Evolutionary conservation across 2,329 filamentous ascomycete genomes (phyloP).

Genomic region (Metarhizium anisopliae): DNA sequence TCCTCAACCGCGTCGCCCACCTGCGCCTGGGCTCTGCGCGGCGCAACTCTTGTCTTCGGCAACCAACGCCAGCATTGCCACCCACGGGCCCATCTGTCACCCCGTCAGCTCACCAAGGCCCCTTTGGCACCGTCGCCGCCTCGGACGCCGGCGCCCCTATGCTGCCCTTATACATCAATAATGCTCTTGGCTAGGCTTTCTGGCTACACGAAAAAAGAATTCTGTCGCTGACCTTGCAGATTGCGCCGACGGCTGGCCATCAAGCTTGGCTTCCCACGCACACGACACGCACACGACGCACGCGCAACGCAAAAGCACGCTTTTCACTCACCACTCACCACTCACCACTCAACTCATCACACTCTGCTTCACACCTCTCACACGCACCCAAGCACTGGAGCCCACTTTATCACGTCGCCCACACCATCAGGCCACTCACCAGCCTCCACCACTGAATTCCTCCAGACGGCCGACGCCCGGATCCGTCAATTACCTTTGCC

Average conservation of each 20-base stretch:
- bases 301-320: neutral
- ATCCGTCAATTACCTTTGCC: constrained; percentile 8
- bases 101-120: neutral
- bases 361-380: neutral
- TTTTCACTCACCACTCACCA: neutral
- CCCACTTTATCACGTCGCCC: neutral
- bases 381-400: neutral
- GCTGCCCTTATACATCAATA: too few relatives aligned
- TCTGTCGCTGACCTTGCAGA: neutral
- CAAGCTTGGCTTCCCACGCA: neutral
- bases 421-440: neutral
- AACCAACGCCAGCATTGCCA: constrained; percentile 5
- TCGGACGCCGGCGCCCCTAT: too few relatives aligned
- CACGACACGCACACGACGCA: neutral
- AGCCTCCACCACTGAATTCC: constrained; percentile 1
- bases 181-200: neutral
- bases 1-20: constrained; percentile 1
- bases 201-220: neutral
- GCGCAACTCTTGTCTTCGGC: neutral
- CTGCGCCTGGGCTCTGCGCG: neutral
- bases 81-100: constrained; percentile 1
- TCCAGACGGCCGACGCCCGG: constrained; percentile 1
- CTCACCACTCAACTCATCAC: neutral
- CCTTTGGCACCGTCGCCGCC: neutral
- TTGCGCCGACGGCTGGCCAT: neutral